Percentiles rank a stretch among this genome's conserved stretches.
These are phyloP conservation scores for Ceratobasidium sp. DNA, from an alignment of 1,284 basidiomycete species.

Conservation along the genomic window DNA sequence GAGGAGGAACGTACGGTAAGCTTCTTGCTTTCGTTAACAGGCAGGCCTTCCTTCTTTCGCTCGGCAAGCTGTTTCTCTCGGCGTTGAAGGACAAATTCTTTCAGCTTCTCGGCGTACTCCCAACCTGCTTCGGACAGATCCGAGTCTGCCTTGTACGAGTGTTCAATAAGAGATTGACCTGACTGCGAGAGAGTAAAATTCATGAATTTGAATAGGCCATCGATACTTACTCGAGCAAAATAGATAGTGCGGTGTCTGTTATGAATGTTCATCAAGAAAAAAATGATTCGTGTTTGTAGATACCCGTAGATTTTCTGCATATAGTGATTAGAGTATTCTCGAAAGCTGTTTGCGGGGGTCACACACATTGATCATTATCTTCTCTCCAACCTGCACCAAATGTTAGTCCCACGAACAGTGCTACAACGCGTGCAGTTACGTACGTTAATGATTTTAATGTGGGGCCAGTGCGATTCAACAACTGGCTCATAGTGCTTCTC, in stretches of 20 bases:
- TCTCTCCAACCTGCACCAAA: conserved; percentile 81
- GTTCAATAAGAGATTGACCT: conserved; percentile 95
- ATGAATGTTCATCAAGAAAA: conserved; percentile 99
- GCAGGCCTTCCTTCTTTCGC: conserved; percentile 63
- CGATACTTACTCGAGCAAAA: conserved; percentile 82
- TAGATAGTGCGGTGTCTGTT: conserved; percentile 91
- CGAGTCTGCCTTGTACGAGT: conserved; percentile 98
- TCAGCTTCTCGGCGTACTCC: conserved; percentile 91
- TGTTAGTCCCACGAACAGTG: neutral
- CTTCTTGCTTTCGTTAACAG: conserved; percentile 67
- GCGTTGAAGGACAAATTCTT: conserved; percentile 85
- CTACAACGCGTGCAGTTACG: conserved; percentile 51
- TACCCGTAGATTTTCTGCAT: conserved; percentile 87
- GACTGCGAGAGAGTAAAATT: conserved; percentile 65
- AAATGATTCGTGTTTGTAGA: conserved; percentile 88
- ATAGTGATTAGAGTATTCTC: neutral
- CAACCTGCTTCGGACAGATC: conserved; percentile 94
- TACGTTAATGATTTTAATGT: conserved; percentile 95
- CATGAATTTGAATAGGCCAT: neutral
- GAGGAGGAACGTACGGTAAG: conserved; percentile 71
- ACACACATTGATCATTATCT: conserved; percentile 89
- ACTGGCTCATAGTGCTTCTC: conserved; percentile 91
- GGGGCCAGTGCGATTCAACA: conserved; percentile 87
- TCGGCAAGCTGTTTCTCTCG: conserved; percentile 77
- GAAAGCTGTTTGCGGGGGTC: neutral